Percentiles rank a stretch among this genome's conserved stretches.
Evolutionary conservation across 1,139 yeast genomes (phyloP).

Genomic region (Oligophagozyma castellii): DNA sequence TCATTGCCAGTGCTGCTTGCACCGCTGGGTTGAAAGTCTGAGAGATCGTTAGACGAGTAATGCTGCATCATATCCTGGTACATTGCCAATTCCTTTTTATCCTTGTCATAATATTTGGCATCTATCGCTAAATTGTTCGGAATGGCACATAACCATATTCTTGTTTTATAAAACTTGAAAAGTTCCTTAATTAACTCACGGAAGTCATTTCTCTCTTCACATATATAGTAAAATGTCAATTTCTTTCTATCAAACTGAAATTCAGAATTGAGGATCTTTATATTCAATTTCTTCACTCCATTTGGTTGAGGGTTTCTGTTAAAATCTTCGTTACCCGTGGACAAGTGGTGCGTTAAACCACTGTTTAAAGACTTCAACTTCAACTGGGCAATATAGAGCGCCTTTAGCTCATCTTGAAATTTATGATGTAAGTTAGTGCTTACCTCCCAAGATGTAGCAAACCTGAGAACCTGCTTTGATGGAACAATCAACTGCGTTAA

Average conservation of each 20-base stretch:
- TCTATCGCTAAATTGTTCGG: conserved; percentile 25
- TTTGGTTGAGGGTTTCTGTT: conserved; percentile 2
- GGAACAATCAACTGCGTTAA: conserved; percentile 25
- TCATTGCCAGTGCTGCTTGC: no score
- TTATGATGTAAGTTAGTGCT: conserved; percentile 26
- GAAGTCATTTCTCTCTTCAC: conserved; percentile 74
- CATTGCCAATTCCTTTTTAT: conserved; percentile 17
- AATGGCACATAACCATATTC: conserved; percentile 96
- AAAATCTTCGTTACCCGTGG: conserved; percentile 2
- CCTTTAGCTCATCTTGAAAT: conserved; percentile 32
- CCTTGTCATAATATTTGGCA: conserved; percentile 18
- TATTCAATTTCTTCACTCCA: conserved; percentile 17
- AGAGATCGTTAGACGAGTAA: conserved; percentile 13
- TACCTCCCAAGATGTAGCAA: conserved; percentile 28
- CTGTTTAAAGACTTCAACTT: conserved; percentile 23
- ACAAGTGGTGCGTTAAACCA: conserved; percentile 7
- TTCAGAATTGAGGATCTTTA: conserved; percentile 59
- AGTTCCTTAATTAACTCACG: conserved; percentile 84
- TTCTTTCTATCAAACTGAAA: conserved; percentile 93
- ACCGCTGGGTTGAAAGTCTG: conserved; percentile 11
- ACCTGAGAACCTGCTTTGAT: conserved; percentile 62
- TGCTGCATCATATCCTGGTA: conserved; percentile 22
- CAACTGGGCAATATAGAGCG: conserved; percentile 28
- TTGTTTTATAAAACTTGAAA: conserved; percentile 84
- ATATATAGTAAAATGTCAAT: conserved; percentile 70